Conservation (phyloP, 1,139 yeast genomes). For the Meyerozyma sp. region DNA sequence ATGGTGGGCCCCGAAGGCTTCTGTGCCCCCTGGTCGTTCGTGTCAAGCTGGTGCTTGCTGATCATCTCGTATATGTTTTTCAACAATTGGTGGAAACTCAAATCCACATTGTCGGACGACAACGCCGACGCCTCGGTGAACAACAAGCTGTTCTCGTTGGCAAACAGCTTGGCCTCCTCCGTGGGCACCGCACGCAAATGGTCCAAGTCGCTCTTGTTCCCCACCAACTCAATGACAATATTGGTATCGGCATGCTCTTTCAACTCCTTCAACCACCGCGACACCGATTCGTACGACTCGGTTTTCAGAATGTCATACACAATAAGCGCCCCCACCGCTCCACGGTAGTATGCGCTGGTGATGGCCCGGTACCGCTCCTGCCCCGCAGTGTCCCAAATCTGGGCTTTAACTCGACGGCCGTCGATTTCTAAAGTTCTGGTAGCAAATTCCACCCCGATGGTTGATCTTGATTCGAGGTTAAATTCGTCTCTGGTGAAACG, state of each 20-base stretch:
- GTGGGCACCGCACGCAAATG: conserved; percentile 97
- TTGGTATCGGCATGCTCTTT: conserved; percentile 97
- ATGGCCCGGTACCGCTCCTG: conserved; percentile 98
- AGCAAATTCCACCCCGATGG: conserved; percentile 97
- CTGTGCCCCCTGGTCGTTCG: conserved; percentile 46
- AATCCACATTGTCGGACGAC: conserved; percentile 91
- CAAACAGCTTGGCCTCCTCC: conserved; percentile 94
- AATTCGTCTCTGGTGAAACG: conserved; percentile 95
- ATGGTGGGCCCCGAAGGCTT: conserved; percentile 81
- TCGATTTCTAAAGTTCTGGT: conserved; percentile 95
- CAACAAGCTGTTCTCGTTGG: conserved; percentile 84
- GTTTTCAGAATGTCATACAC: conserved; percentile 95
- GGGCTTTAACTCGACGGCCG: conserved; percentile 94
- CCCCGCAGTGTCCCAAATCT: conserved; percentile 99
- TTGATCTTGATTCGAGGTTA: conserved; percentile 87
- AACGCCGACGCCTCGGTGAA: conserved; percentile 98
- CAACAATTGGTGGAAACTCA: conserved; percentile 86
- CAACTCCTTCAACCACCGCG: conserved; percentile 92
- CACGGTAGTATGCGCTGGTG: conserved; percentile 95
- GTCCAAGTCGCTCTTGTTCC: conserved; percentile 89
- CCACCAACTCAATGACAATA: conserved; percentile 93
- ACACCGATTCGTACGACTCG: conserved; percentile 87
- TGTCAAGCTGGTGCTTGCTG: conserved; percentile 78
- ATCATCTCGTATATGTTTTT: conserved; percentile 92
- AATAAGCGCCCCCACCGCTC: conserved; percentile 95